A percentile compares a stretch with the other conserved stretches of the same genome.
phyloP scores from a whole-genome alignment of 2,329 filamentous ascomycete species.

The Penicillium sp. region DNA sequence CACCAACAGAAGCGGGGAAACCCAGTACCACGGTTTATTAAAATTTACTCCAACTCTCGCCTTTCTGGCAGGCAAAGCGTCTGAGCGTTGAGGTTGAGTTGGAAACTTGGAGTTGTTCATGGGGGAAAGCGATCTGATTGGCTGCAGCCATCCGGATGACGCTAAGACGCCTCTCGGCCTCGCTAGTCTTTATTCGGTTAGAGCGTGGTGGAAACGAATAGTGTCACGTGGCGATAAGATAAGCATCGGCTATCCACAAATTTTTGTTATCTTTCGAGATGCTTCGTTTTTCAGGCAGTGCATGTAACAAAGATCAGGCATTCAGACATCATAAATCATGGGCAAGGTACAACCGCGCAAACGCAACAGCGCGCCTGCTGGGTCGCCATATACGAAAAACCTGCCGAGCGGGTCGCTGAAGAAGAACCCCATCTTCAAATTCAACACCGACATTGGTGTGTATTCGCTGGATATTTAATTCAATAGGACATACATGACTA shows the following conservation, averaged over 20 bases:
- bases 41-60: not conserved
- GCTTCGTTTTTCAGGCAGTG: not conserved
- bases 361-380: slow-evolving; percentile 46
- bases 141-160: not conserved
- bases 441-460: slow-evolving; percentile 75
- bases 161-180: not conserved
- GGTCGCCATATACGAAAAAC: slow-evolving; percentile 37
- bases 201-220: not conserved
- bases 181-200: not conserved
- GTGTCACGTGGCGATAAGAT: slow-evolving; percentile 15
- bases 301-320: not conserved
- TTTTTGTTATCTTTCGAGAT: slow-evolving; percentile 12
- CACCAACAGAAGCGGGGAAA: not conserved
- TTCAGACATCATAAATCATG: slow-evolving; percentile 38
- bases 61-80: not conserved
- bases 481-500: not conserved
- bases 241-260: slow-evolving; percentile 15
- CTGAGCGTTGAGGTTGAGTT: not conserved
- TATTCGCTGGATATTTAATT: not conserved
- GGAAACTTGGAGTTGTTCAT: too few species aligned
- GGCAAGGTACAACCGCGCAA: slow-evolving; percentile 53
- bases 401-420: slow-evolving; percentile 36
- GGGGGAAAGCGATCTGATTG: not conserved
- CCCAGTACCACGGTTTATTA: not conserved
- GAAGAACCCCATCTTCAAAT: slow-evolving; percentile 89